These are phyloP conservation scores for Xylariaceae sp. DNA, from an alignment of 2,329 filamentous ascomycete genomes.

Conservation along the genomic window DNA sequence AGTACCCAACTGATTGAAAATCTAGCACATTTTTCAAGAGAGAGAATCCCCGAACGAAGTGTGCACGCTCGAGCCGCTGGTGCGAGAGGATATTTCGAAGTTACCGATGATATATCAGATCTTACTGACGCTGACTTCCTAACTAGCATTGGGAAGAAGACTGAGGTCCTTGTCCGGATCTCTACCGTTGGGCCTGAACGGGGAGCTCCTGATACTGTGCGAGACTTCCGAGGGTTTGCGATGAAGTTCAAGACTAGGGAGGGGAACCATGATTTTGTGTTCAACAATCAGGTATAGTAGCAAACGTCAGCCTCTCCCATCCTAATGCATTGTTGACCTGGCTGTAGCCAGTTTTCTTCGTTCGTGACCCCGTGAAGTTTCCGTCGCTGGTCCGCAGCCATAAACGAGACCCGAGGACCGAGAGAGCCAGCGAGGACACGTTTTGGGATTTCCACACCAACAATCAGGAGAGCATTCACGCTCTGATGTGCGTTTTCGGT, in stretches of 20 bases:
- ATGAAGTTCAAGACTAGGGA: conserved; percentile 30
- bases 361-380: conserved; percentile 31
- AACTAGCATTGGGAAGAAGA: conserved; percentile 29
- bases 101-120: conserved; percentile 31
- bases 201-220: conserved; percentile 28
- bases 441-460: conserved; percentile 36
- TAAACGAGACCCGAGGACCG: conserved; percentile 27
- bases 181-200: conserved; percentile 32
- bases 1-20: conserved; percentile 28
- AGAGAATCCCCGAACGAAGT: conserved; percentile 30
- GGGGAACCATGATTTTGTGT: conserved; percentile 31
- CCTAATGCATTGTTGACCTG: background rate
- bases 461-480: conserved; percentile 54
- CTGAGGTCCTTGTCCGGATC: conserved; percentile 28
- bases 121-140: conserved; percentile 30
- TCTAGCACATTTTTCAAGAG: conserved; percentile 24
- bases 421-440: conserved; percentile 27
- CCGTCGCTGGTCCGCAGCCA: conserved; percentile 30
- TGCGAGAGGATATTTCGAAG: conserved; percentile 30
- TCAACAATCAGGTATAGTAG: conserved; percentile 22
- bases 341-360: conserved; percentile 27
- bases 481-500: conserved; percentile 55
- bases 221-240: conserved; percentile 31
- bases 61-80: conserved; percentile 28
- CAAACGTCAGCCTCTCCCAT: too few species aligned